Evolutionary conservation across 768 basidiomycete species (phyloP), one percentile per base, ranked within the genome.

Genomic region (Agaricus blazei): DNA sequence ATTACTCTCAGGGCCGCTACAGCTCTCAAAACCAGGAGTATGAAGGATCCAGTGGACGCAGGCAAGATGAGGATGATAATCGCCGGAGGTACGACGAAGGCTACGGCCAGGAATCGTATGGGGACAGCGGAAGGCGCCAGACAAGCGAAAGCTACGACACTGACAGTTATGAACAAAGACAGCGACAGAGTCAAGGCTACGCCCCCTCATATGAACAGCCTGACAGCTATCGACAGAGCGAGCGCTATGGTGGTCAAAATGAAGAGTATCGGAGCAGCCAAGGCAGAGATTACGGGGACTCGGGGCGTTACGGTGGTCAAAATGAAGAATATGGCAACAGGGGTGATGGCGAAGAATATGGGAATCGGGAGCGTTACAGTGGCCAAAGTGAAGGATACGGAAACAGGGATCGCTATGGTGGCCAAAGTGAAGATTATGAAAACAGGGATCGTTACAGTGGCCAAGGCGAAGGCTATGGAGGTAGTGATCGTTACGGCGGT

Each of bases 11-110:
- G 29, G 59, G 58, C 19, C 41, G 34, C 14, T 62, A 64, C 42
- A 60, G 60, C 11, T 63, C 60, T 26, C 58, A 59, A 49, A 31
- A 54, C 63, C 48, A 44, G 15, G 51, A 52, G 9, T 50, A 36
- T 31, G 51, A 54, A 37, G 50, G 52, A 8, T 58, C 52, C 41
- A 52, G 61, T 28, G n/a, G 50, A 9, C 40, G 51, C 12, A 40
- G 36, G 36, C 49, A 49, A 5, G 48, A 41, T n/a, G 59, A 60
- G 23, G 59, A 59, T 19, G 48, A 60, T n/a, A 60, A 48, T 7
- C 48, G 57, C 28, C 41, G 49, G 9, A 58, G 54, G 23, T 49
- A 53, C n/a, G 59, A 57, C 26, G 60, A 51, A 50, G 24, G 48
- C n/a, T 38, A 48, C 28, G 49, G 24, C 29, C 49, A 52, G 45